Base-by-base conservation (phyloP, 164 flowering plant genomes). In the Buxus sempervirens region DNA sequence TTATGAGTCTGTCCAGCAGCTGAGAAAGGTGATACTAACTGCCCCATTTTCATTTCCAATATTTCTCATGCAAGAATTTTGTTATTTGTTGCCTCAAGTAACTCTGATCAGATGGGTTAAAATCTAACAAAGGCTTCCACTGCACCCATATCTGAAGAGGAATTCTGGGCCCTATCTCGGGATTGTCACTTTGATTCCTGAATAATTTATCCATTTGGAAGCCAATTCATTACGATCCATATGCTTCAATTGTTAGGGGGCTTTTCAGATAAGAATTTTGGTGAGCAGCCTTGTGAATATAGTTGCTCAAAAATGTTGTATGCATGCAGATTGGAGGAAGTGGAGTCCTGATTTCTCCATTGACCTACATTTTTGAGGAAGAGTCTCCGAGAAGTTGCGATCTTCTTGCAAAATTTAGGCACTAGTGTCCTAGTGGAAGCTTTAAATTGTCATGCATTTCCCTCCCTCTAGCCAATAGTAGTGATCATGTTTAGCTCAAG, bases 351-450 rank as follows among this genome's bases (percentile, higher is more conserved):
- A 58, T 94, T 51, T 91, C 98, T 59, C 97, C 98, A 0, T 69
- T 94, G 74, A 94, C 97, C 59, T 94, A 94, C 86, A 94, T 94
- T 62, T 94, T 94, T 53, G 96, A 94, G 55, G 98, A 90, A 75
- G 98, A 91, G 63, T 84, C 98, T 67, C 97, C 96, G 26, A 85
- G 95, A 72, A 91, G 97, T 97, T 82, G 74, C 3, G 60, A 82
- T 68, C 89, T 94, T 66, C 93, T 90, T 41, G 57, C 75, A 21
- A 75, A 82, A 60, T 90, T 90, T 20, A 89, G 91, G 54, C 82
- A 82, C 22, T 86, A 76, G 73, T 58, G 53, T 27, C 28, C 38
- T 22, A 21, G 41, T 14, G 41, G 62, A 20, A 51, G 18, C 12
- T 49, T 41, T 41, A 1, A 24, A 19, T 38, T 2, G 51, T 5